phyloP scores from a whole-genome alignment of 1,284 basidiomycete species.

The Fistulinella staudtii region DNA sequence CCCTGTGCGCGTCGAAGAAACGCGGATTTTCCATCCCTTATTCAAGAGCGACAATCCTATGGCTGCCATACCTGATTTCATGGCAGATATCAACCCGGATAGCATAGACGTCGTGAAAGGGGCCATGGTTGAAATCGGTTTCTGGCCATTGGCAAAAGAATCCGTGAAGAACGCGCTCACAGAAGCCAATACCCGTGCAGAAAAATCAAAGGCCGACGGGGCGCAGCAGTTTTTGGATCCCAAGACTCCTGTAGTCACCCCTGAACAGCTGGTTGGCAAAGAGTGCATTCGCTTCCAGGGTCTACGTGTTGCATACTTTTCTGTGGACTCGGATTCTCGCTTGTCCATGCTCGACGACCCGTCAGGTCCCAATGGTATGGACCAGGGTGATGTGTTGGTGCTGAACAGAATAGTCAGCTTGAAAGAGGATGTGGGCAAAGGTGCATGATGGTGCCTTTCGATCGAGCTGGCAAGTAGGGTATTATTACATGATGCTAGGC shows the following conservation, averaged over 20 bases:
- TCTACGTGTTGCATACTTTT: conserved; percentile 93
- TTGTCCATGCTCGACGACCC: conserved; percentile 61
- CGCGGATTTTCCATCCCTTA: conserved; percentile 87
- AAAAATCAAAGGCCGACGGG: conserved; percentile 44
- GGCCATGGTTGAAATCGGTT: conserved; percentile 86
- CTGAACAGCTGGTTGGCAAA: conserved; percentile 83
- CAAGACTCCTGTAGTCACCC: conserved; percentile 65
- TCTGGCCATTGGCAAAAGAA: conserved; percentile 80
- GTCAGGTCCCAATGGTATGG: conserved; percentile 40
- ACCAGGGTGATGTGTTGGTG: conserved; percentile 75
- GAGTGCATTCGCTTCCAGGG: conserved; percentile 98
- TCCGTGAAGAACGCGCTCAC: conserved; percentile 62
- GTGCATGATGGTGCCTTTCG: conserved; percentile 14
- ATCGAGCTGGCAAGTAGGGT: conserved; percentile 1
- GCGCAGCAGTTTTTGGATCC: conserved; percentile 37
- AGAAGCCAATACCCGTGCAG: conserved; percentile 66
- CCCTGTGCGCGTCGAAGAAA: conserved; percentile 85
- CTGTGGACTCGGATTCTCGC: conserved; percentile 83
- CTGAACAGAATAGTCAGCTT: conserved; percentile 93
- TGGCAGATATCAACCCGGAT: conserved; percentile 74
- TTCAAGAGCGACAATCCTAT: conserved; percentile 95
- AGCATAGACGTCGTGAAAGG: conserved; percentile 77
- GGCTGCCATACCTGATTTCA: conserved; percentile 63
- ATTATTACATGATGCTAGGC: conserved; percentile 38
- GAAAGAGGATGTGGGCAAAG: conserved; percentile 94